Base-by-base conservation (phyloP, 202 grass and related monocot species). In the Brachypodium distachyon region DNA sequence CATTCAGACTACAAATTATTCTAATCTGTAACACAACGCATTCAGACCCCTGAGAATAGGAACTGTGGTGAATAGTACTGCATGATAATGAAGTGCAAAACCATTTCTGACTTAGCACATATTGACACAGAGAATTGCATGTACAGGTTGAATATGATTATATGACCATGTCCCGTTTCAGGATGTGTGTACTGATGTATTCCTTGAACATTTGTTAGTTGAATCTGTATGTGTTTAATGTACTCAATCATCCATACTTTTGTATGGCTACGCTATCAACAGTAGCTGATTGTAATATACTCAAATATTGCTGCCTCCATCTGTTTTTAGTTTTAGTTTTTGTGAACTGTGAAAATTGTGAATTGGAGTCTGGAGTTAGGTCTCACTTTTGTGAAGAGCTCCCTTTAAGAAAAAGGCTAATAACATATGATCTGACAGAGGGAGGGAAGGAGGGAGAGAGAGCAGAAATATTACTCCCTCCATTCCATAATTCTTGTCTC, bases 391-490 rank as follows among this genome's bases (percentile, higher is more conserved):
- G 9, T 74, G 12, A 56, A 71, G 29, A 72, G 31, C 29, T 82
- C 70, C 59, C 54, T 77, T 77, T 39, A 86, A 72, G 72, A 56
- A 57, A n/a, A 86, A 77, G 52, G 72, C 4, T 5, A 69, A 61
- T 26, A 78, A 72, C 55, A 43, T 25, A 37, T 47, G 48, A 57
- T 12, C 17, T 36, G n/a, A 50, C 17, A 61, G 8, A 52, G n/a
- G 19, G 31, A 72, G 6, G 19, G 31, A 22, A 43, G 6, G 47
- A 18, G 29, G 29, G 33, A 10, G 13, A 54, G 12, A 8, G 10
- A 29, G 23, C 8, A 7, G 12, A 27, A 32, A 34, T 54, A 41
- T 17, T 74, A n/a, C n/a, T n/a, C n/a, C n/a, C n/a, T n/a, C n/a
- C n/a, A n/a, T n/a, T n/a, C n/a, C n/a, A n/a, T n/a, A n/a, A n/a